Percentiles rank a stretch among this genome's conserved stretches.
These are phyloP conservation scores for Candida pseudoviswanathii DNA, from an alignment of 1,139 yeast genomes.

Conservation along the genomic window DNA sequence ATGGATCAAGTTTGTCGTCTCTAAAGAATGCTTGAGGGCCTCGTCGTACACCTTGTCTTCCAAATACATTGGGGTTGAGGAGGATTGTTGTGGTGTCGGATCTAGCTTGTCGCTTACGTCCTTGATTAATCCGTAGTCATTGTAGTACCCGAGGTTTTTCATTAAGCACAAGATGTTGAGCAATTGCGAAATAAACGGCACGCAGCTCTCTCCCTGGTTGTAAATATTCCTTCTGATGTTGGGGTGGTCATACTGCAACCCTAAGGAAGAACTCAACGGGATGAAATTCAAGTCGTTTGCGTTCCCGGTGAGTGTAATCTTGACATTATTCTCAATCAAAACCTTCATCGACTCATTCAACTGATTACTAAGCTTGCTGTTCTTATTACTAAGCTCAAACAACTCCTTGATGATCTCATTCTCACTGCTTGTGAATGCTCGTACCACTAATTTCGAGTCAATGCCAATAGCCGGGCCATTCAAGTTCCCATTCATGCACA, in stretches of 20 bases:
- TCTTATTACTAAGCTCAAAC: slow-evolving; percentile 47
- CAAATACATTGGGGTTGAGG: slow-evolving; percentile 22
- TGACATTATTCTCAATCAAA: slow-evolving; percentile 44
- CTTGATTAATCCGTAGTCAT: slow-evolving; percentile 33
- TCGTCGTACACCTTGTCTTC: slow-evolving; percentile 29
- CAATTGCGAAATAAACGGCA: slow-evolving; percentile 25
- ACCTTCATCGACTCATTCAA: slow-evolving; percentile 34
- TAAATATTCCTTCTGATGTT: slow-evolving; percentile 49
- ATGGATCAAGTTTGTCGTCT: slow-evolving; percentile 36
- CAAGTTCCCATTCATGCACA: slow-evolving; percentile 49
- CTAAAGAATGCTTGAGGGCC: slow-evolving; percentile 37
- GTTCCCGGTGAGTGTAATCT: slow-evolving; percentile 52
- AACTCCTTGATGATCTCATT: slow-evolving; percentile 52
- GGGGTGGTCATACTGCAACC: slow-evolving; percentile 50
- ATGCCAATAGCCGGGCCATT: slow-evolving; percentile 48
- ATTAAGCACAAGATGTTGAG: slow-evolving; percentile 36
- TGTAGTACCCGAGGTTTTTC: slow-evolving; percentile 37
- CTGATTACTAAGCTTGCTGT: slow-evolving; percentile 31
- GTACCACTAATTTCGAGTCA: slow-evolving; percentile 47
- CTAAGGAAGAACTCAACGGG: slow-evolving; percentile 49
- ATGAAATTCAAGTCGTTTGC: slow-evolving; percentile 43
- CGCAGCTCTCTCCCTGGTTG: neutral
- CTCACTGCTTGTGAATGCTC: slow-evolving; percentile 49
- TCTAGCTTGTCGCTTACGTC: slow-evolving; percentile 31
- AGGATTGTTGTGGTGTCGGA: neutral